Percentiles rank a stretch among this genome's conserved stretches.
Conservation (phyloP, 129 eudicot species). For the Flaveria robusta region DNA sequence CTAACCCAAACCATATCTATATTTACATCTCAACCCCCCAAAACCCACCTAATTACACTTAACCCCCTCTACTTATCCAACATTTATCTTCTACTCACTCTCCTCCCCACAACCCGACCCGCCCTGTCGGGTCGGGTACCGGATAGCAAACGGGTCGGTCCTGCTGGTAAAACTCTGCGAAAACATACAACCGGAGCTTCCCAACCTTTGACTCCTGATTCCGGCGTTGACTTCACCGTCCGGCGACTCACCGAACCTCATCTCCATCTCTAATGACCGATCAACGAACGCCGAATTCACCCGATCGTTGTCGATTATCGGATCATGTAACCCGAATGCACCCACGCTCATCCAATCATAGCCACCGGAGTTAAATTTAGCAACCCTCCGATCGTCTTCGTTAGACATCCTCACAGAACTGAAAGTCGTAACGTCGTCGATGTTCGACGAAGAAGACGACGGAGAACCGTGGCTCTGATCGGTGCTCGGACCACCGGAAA, state of each 20-base stretch:
- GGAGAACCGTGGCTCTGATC: no score
- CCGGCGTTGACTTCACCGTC: constrained; percentile 63
- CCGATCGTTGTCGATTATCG: not conserved
- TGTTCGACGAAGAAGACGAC: no score
- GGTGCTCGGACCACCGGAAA: constrained; percentile 32
- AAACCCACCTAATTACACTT: constrained; percentile 19
- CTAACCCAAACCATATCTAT: constrained; percentile 26
- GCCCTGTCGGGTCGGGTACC: constrained; percentile 51
- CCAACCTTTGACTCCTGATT: constrained; percentile 41
- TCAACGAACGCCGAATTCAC: constrained; percentile 29
- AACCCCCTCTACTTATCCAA: constrained; percentile 14
- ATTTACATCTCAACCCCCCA: constrained; percentile 20
- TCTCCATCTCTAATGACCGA: constrained; percentile 37
- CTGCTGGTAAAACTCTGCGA: constrained; percentile 28
- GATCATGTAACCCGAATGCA: constrained; percentile 40
- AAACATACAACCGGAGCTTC: constrained; percentile 41
- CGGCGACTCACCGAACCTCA: constrained; percentile 22
- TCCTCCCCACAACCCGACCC: constrained; percentile 38
- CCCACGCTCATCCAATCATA: constrained; percentile 68
- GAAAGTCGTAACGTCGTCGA: constrained; percentile 37
- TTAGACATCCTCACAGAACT: constrained; percentile 34
- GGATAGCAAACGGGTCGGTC: constrained; percentile 61
- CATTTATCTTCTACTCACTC: not conserved
- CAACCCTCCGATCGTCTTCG: constrained; percentile 45
- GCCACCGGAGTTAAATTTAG: constrained; percentile 39